These are phyloP conservation scores for Phytophthora sansomeana DNA, from an alignment of 352 stramenopile species.

Conservation along the genomic window DNA sequence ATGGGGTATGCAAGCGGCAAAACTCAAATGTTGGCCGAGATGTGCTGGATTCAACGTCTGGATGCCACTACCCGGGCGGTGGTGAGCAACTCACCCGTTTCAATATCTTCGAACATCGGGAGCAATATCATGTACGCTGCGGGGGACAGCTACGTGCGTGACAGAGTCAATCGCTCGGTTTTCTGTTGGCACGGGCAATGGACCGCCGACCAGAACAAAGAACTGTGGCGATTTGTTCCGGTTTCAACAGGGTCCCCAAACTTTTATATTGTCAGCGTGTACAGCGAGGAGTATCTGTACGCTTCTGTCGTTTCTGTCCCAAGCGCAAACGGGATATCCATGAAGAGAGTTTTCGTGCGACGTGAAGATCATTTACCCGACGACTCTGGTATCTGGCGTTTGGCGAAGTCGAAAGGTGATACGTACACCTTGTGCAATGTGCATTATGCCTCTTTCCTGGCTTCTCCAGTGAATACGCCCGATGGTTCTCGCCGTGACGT, in stretches of 20 bases:
- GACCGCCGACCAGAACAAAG: slow-evolving; percentile 11
- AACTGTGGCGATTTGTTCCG: slow-evolving; percentile 25
- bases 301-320: background rate
- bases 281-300: slow-evolving; percentile 7
- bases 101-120: slow-evolving; percentile 1
- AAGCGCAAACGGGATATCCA: background rate
- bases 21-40: slow-evolving; percentile 14
- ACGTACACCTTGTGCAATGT: slow-evolving; percentile 9
- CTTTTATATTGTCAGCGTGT: slow-evolving; percentile 19
- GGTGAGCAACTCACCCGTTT: slow-evolving; percentile 7
- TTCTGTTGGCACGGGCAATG: slow-evolving; percentile 20
- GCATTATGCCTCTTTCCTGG: slow-evolving; percentile 3
- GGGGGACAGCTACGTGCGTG: background rate
- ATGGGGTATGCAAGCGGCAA: background rate
- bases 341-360: slow-evolving; percentile 11
- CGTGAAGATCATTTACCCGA: background rate
- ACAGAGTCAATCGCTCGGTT: slow-evolving; percentile 4
- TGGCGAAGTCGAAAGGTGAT: slow-evolving; percentile 4
- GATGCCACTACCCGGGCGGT: background rate
- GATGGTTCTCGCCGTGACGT: slow-evolving; percentile 5
- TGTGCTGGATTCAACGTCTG: slow-evolving; percentile 19
- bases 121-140: slow-evolving; percentile 7
- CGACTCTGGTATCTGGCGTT: slow-evolving; percentile 4
- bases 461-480: background rate
- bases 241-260: background rate